Evolutionary conservation across 1,284 basidiomycete genomes (phyloP), one percentile per base, ranked within the genome.

Genomic region (Exobasidium cylindrosporum): DNA sequence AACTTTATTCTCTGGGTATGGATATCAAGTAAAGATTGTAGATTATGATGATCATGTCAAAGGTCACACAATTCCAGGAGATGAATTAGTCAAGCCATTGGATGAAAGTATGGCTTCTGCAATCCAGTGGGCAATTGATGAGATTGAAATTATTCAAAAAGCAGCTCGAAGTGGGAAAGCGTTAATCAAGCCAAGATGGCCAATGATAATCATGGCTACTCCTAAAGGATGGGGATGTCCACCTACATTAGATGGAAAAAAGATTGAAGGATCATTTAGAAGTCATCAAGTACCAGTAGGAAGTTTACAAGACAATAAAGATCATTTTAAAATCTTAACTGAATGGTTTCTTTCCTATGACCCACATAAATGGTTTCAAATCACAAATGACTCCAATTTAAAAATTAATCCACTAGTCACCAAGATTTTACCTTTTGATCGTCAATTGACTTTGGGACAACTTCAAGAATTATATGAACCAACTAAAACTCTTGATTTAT

Each of bases 141-240:
- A 80, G 61, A 80, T 80, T 43, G 66, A 77, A 69, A 86, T 84
- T 69, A 92, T 93, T 57, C 91, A 95, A 79, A 78, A 80, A 0
- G 89, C 88, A 1, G 91, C 92, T 5, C 85, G 91, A 44, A 82
- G 81, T 10, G 89, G 89, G 1, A 85, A 87, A 10, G 87, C 90
- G 4, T 87, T 91, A 65, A 82, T 86, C 47, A 92, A 92, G 81
- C 90, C 91, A 17, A 84, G 89, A 52, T 93, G 89, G 89, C 91
- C 91, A 3, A 85, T 93, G 74, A 83, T 93, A 66, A 86, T 92
- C 72, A 82, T 93, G 58, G 86, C 90, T 49, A 89, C 89, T 0
- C 90, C 90, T 7, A 93, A 93, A 79, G 84, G 82, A 54, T 63
- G 76, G 83, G 83, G 86, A 3, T 87, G 88, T 2, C 89, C 90